These are phyloP conservation scores for Berkeleyomyces rouxiae DNA, from an alignment of 2,329 filamentous ascomycete genomes.

Conservation along the genomic window DNA sequence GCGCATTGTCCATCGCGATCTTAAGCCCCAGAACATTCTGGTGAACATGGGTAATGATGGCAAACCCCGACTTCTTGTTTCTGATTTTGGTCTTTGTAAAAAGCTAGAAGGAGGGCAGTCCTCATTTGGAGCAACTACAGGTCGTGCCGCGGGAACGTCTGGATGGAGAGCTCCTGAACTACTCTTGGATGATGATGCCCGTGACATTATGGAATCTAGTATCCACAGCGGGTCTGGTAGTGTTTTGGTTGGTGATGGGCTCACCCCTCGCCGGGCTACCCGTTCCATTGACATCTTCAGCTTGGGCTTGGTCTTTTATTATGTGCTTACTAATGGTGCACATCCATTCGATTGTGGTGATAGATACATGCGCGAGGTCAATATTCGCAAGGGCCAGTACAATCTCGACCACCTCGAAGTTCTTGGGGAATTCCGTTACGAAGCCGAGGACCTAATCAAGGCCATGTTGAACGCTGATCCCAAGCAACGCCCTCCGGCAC, in stretches of 20 bases:
- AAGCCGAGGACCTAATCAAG: slow-evolving; percentile 72
- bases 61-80: slow-evolving; percentile 75
- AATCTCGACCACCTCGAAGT: slow-evolving; percentile 54
- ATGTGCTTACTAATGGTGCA: slow-evolving; percentile 80
- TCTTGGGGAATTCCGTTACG: slow-evolving; percentile 68
- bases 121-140: slow-evolving; percentile 86
- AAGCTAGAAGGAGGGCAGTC: slow-evolving; percentile 89
- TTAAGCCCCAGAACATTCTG: slow-evolving; percentile 95
- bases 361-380: slow-evolving; percentile 88
- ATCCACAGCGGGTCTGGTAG: slow-evolving; percentile 37
- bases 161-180: slow-evolving; percentile 95
- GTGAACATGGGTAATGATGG: slow-evolving; percentile 57
- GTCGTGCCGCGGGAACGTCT: slow-evolving; percentile 80
- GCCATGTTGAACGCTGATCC: slow-evolving; percentile 53
- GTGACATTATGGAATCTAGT: slow-evolving; percentile 17
- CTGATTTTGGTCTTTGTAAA: slow-evolving; percentile 95
- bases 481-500: slow-evolving; percentile 49
- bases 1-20: slow-evolving; percentile 88
- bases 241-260: slow-evolving; percentile 32
- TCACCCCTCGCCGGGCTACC: slow-evolving; percentile 54
- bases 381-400: slow-evolving; percentile 81
- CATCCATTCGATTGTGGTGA: slow-evolving; percentile 93
- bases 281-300: slow-evolving; percentile 96
- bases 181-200: slow-evolving; percentile 60
- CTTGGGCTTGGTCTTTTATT: slow-evolving; percentile 93